These are phyloP conservation scores for Plasmodium ovale DNA, from an alignment of 169 alveolate genomes.

Conservation along the genomic window DNA sequence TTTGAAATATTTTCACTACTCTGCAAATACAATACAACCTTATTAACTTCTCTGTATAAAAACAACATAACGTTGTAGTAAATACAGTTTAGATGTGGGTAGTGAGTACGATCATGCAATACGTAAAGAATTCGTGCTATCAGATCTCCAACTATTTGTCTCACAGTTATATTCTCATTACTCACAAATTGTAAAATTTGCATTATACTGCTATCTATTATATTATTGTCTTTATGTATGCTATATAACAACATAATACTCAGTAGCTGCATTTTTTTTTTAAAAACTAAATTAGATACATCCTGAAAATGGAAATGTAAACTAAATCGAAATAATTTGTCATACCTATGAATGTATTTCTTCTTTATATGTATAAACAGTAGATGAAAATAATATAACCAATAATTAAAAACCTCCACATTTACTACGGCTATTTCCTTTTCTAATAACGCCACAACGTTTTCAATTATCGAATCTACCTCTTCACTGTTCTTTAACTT, in stretches of 20 bases:
- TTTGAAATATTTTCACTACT: constrained; percentile 19
- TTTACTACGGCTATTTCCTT: constrained; percentile 62
- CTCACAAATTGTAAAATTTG: constrained; percentile 35
- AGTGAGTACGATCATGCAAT: constrained; percentile 42
- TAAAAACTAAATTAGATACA: constrained; percentile 47
- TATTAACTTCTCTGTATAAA: constrained; percentile 18
- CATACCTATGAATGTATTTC: constrained; percentile 45
- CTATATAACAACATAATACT: constrained; percentile 63
- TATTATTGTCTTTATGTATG: constrained; percentile 52
- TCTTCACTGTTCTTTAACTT: constrained; percentile 38
- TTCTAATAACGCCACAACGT: constrained; percentile 22
- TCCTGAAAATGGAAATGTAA: constrained; percentile 52
- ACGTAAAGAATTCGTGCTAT: constrained; percentile 35
- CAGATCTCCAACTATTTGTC: constrained; percentile 55
- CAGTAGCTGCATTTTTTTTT: constrained; percentile 52
- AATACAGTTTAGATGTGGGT: constrained; percentile 42
- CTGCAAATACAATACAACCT: constrained; percentile 45
- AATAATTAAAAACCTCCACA: constrained; percentile 55
- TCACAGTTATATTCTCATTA: constrained; percentile 65
- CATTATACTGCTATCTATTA: constrained; percentile 33
- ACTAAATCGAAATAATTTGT: constrained; percentile 48
- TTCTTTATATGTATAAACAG: constrained; percentile 68
- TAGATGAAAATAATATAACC: constrained; percentile 70
- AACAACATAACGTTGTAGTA: constrained; percentile 30
- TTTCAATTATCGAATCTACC: constrained; percentile 10